Evolutionary conservation across 352 stramenopile species (phyloP), one percentile per base, ranked within the genome.

Genomic region (Globisporangium rhizosaccharum): DNA sequence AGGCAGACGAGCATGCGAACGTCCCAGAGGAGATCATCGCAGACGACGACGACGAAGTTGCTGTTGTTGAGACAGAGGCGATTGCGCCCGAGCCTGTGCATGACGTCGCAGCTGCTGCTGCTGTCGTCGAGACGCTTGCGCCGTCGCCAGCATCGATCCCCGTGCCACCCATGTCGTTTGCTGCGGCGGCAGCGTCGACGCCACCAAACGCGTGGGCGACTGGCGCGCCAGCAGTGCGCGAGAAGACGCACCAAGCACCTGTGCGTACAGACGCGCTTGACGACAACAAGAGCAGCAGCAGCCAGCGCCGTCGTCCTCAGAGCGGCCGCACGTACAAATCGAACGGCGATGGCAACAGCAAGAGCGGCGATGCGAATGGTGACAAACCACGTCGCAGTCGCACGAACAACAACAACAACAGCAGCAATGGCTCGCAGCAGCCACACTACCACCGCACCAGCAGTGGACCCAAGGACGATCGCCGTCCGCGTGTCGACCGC

Each of bases 161-260:
- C 53, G 61, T 59, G 14, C 67, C 75, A 10, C 76, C 76, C 3
- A 79, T 82, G 36, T 84, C 74, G 30, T 87, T 87, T 61, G 74
- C 79, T 39, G 67, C 69, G 0, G 71, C 77, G 46, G 53, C 75
- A 36, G 61, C 61, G 7, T 51, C 67, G 1, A 61, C 59, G n/a
- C 61, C 62, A 10, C 49, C 63, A 10, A 56, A 41, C 44, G 65
- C 70, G 12, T 57, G 56, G n/a, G 62, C 62, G n/a, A 59, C 65
- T 48, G 10, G 66, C 63, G 14, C 18, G 41, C 6, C 41, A 17
- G 9, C 18, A 12, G 18, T 45, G 30, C 37, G 49, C 4, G 44
- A 64, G 4, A 62, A 79, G 20, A 67, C 70, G 50, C 72, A 73
- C 42, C 52, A 57, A 26, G 15, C 33, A 52, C 26, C 39, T 2